Evolutionary conservation across 257 asterid species (phyloP).

Genomic region (Penstemon newberryi): DNA sequence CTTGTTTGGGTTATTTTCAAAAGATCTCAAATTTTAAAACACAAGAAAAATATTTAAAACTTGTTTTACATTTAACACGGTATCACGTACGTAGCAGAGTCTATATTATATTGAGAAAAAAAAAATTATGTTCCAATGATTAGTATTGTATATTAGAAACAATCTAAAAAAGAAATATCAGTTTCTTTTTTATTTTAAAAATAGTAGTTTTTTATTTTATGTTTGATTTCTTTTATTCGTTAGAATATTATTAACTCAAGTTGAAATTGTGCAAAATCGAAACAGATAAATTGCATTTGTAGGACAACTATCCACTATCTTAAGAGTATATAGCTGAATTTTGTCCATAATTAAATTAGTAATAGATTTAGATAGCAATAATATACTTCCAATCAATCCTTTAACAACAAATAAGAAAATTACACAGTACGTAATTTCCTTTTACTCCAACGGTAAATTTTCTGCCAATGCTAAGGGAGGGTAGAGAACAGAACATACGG

Average conservation of each 20-base stretch:
- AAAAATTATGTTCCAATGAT: too few relatives aligned
- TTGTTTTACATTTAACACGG: not conserved
- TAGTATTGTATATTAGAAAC: too few relatives aligned
- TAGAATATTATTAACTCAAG: too few relatives aligned
- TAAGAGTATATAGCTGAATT: not conserved
- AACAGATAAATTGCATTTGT: too few relatives aligned
- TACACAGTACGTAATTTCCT: not conserved
- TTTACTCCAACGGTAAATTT: conserved; percentile 2
- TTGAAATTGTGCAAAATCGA: too few relatives aligned
- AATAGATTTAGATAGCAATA: not conserved
- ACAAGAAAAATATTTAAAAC: not conserved
- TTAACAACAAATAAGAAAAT: not conserved
- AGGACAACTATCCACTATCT: too few relatives aligned
- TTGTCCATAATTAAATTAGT: not conserved
- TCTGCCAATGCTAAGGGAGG: not conserved
- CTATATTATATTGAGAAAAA: too few relatives aligned
- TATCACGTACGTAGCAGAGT: not conserved
- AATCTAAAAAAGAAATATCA: too few relatives aligned
- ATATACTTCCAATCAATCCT: not conserved
- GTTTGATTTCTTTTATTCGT: too few relatives aligned
- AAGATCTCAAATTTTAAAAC: not conserved
- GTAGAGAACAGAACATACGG: conserved; percentile 31
- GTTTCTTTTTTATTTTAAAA: too few relatives aligned
- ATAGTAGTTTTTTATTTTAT: too few relatives aligned
- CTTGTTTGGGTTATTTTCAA: not conserved